Evolutionary conservation across 2,329 filamentous ascomycete species (phyloP).

Genomic region (Colletotrichum graminicola): DNA sequence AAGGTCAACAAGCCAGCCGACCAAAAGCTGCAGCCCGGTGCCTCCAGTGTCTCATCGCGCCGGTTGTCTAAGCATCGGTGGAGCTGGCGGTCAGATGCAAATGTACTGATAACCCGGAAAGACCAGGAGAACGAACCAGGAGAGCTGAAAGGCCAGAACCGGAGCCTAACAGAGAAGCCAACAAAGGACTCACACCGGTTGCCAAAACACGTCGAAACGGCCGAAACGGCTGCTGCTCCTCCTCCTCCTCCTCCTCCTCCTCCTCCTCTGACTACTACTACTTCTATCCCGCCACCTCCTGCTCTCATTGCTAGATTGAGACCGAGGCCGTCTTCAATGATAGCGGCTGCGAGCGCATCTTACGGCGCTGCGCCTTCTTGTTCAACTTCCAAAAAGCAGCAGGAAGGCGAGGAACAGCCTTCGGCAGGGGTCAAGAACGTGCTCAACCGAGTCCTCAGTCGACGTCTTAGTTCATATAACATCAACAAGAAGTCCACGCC

Average conservation of each 20-base stretch:
- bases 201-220: conserved; percentile 22
- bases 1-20: conserved; percentile 12
- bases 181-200: not conserved
- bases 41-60: conserved; percentile 33
- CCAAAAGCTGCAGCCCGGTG: conserved; percentile 21
- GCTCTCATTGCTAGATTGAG: conserved; percentile 3
- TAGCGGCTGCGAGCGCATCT: conserved; percentile 26
- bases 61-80: conserved; percentile 32
- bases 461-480: conserved; percentile 15
- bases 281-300: not conserved
- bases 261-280: not conserved
- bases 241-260: too few relatives aligned
- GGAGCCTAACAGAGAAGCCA: conserved; percentile 5
- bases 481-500: not conserved
- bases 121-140: conserved; percentile 18
- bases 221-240: not conserved
- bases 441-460: conserved; percentile 29
- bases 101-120: conserved; percentile 21
- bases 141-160: conserved; percentile 7
- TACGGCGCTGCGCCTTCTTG: conserved; percentile 23
- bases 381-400: conserved; percentile 10
- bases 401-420: not conserved
- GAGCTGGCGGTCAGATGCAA: conserved; percentile 38
- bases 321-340: conserved; percentile 31
- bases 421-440: conserved; percentile 28